Percentiles rank a stretch among this genome's conserved stretches.
Evolutionary conservation across 176 grass and related monocot species (phyloP).

Genomic region (Tillandsia fasciculata): DNA sequence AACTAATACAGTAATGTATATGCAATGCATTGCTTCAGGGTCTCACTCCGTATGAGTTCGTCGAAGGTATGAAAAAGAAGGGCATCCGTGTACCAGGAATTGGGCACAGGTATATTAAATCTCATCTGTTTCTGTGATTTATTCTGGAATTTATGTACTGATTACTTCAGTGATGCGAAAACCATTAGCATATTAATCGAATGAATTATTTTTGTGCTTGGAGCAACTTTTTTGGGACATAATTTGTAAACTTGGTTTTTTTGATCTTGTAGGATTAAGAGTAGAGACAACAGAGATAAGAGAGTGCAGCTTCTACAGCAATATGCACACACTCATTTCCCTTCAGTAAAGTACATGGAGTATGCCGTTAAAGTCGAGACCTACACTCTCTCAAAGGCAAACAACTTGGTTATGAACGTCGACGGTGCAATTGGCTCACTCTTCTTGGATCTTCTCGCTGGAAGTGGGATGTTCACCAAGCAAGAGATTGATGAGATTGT

Average conservation of each 20-base stretch:
- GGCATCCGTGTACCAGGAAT: constrained; percentile 97
- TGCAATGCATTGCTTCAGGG: constrained; percentile 28
- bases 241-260: background rate
- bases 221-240: background rate
- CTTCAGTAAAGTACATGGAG: constrained; percentile 92
- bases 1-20: background rate
- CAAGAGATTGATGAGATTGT: constrained; percentile 94
- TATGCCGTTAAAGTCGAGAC: constrained; percentile 85
- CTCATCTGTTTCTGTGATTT: background rate
- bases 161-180: no score
- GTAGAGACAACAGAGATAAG: constrained; percentile 97
- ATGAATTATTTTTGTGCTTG: background rate
- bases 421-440: constrained; percentile 87
- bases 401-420: constrained; percentile 21
- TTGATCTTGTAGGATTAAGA: constrained; percentile 67
- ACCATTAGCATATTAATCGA: no score
- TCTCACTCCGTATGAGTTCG: constrained; percentile 92
- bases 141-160: background rate
- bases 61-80: constrained; percentile 99
- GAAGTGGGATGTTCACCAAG: constrained; percentile 94
- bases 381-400: constrained; percentile 88
- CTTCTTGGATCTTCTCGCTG: constrained; percentile 96
- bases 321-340: constrained; percentile 88
- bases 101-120: constrained; percentile 66
- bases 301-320: constrained; percentile 89